Percentiles rank a stretch among this genome's conserved stretches.
Evolutionary conservation across 371 early-diverging fungal genomes (phyloP).

Genomic region (Lichtheimia ornata): DNA sequence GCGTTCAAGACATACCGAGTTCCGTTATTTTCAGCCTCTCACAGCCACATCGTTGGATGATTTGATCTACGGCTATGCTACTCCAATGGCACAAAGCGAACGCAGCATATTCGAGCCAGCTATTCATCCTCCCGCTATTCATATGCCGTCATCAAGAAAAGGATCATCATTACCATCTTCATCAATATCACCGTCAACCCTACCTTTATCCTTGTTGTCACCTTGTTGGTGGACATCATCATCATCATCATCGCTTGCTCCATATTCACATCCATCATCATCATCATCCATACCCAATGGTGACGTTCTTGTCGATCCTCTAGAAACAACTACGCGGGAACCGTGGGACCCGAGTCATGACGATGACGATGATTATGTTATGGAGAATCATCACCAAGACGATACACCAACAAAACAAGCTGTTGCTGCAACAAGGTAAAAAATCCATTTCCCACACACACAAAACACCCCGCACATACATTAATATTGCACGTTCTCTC

Average conservation of each 20-base stretch:
- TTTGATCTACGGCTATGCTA: constrained; percentile 8
- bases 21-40: neutral
- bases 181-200: neutral
- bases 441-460: constrained; percentile 3
- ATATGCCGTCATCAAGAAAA: constrained; percentile 5
- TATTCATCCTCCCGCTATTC: neutral
- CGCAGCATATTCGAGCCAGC: constrained; percentile 6
- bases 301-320: neutral
- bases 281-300: neutral
- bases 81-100: constrained; percentile 9
- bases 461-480: neutral
- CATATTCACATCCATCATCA: neutral
- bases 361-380: neutral
- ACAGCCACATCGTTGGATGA: constrained; percentile 3
- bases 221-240: too few species aligned
- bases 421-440: neutral
- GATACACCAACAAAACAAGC: neutral
- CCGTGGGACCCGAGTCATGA: constrained; percentile 3
- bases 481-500: too few species aligned
- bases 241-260: neutral
- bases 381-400: too few species aligned
- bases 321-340: neutral
- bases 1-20: neutral
- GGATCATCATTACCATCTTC: neutral
- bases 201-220: too few species aligned